These are phyloP conservation scores for Penicillium fimorum DNA, from an alignment of 495 filamentous ascomycete genomes.

Conservation along the genomic window DNA sequence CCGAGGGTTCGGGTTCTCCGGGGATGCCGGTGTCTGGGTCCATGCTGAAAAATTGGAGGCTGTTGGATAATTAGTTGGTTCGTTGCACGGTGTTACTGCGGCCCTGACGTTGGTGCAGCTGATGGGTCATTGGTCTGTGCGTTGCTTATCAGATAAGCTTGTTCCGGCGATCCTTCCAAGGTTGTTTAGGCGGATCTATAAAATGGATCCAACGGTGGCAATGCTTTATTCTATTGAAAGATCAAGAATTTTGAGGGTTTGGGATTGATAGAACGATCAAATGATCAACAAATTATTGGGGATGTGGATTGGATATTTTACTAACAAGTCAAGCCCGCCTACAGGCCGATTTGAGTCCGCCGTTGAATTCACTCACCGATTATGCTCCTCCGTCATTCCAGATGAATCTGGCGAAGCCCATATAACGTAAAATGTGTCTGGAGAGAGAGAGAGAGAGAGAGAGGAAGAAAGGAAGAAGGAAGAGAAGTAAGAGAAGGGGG, in stretches of 20 bases:
- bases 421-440: not conserved
- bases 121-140: constrained; percentile 5
- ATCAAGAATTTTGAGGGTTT: not conserved
- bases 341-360: not conserved
- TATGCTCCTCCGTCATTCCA: not conserved
- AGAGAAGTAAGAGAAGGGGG: not conserved
- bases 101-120: not conserved
- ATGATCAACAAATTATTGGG: too few relatives aligned
- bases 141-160: not conserved
- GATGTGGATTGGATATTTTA: not conserved
- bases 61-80: not conserved
- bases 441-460: not conserved
- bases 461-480: too few relatives aligned
- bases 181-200: not conserved
- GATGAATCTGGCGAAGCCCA: constrained; percentile 1
- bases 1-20: constrained; percentile 59
- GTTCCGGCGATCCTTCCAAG: not conserved
- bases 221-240: not conserved
- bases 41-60: constrained; percentile 19
- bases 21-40: constrained; percentile 30
- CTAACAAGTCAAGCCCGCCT: not conserved
- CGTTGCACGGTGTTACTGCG: not conserved
- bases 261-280: too few relatives aligned
- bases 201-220: not conserved
- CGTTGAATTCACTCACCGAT: not conserved